Evolutionary conservation across 2,329 filamentous ascomycete genomes (phyloP), one percentile per base, ranked within the genome.

Genomic region (Aspergillus phoenicis): DNA sequence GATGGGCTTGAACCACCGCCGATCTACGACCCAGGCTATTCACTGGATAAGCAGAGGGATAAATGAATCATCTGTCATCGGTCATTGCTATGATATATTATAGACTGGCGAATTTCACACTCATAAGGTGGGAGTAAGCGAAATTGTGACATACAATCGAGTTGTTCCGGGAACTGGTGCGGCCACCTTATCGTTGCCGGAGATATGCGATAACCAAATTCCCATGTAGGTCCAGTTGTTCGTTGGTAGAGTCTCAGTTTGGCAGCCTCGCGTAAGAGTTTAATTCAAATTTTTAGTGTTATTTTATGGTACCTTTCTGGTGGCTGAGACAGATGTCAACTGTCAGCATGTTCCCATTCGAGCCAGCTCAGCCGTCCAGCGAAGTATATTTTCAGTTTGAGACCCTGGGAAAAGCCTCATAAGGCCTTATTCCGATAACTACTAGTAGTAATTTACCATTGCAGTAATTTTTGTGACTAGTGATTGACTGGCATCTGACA

Each of bases 151-250:
- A 33, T 8, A 52, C 28, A 52, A 22, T 47, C 43, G 33, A 30
- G 24, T n/a, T 13, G 24, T 33, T 17, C 7, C 8, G 13, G 26
- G n/a, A 28, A 33, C 15, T 28, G 26, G 33, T 51, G 47, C 26
- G 26, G 26, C 47, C 47, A 51, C 26, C 47, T 51, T 51, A 51
- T 51, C 26, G 47, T 30, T 51, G 47, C 26, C 28, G 47, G 26
- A 51, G 47, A 51, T 51, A 51, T 51, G 47, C 47, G 47, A 51
- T 51, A 51, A 51, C 24, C 52, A 55, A 62, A 7, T 11, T 11
- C 15, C 51, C 41, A 36, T 54, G 30, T 17, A 45, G 41, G 17
- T 20, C 8, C 20, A 43, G 17, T 45, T 10, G 17, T 10, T 1
- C 10, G 20, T 20, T 45, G 20, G 2, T 11, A 24, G 8, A 45